phyloP scores from a whole-genome alignment of 2,329 filamentous ascomycete species.

The Microsporum ferrugineum region DNA sequence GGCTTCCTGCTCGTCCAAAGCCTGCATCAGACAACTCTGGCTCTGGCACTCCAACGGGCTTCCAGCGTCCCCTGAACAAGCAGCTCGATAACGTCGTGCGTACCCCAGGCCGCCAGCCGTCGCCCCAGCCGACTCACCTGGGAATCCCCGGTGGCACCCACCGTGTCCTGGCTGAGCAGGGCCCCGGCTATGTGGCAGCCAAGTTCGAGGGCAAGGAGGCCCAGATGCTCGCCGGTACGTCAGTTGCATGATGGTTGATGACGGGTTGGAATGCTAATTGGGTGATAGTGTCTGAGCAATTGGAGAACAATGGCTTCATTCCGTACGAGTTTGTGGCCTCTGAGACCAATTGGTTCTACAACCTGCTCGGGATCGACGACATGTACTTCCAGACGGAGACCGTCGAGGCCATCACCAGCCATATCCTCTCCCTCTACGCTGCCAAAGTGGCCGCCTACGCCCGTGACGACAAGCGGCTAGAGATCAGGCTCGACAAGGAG shows the following conservation, averaged over 20 bases:
- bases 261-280: constrained; percentile 2
- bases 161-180: constrained; percentile 71
- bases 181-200: constrained; percentile 86
- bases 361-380: constrained; percentile 93
- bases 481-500: constrained; percentile 94
- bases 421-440: constrained; percentile 92
- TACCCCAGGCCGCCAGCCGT: constrained; percentile 55
- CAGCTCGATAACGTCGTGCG: constrained; percentile 45
- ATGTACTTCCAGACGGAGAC: constrained; percentile 93
- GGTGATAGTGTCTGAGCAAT: constrained; percentile 60
- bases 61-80: constrained; percentile 43
- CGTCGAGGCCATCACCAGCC: constrained; percentile 75
- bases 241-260: background rate
- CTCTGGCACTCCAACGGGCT: constrained; percentile 31
- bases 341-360: constrained; percentile 94
- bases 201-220: constrained; percentile 85
- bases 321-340: constrained; percentile 69
- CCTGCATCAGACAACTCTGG: constrained; percentile 29
- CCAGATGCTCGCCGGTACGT: constrained; percentile 70
- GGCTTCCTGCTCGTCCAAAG: constrained; percentile 4
- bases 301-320: constrained; percentile 73
- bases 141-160: constrained; percentile 55
- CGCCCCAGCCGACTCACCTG: constrained; percentile 79
- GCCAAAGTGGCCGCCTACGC: constrained; percentile 92
- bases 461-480: constrained; percentile 82